Evolutionary conservation across 305 asterid genomes (phyloP).

Genomic region (Fraxinus greggii): DNA sequence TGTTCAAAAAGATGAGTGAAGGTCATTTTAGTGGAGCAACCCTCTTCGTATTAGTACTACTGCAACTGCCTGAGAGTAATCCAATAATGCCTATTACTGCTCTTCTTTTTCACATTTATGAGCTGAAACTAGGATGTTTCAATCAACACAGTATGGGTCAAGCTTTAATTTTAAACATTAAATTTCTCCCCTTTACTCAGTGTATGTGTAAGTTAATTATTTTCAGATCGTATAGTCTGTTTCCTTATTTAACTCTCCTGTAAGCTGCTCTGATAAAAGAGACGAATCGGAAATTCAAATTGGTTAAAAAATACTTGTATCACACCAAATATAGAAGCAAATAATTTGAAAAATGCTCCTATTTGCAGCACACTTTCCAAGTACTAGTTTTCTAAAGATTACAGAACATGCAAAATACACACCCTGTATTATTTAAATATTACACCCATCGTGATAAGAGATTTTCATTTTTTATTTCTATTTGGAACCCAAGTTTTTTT

Average conservation of each 20-base stretch:
- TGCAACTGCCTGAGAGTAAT: neutral
- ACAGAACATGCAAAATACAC: neutral
- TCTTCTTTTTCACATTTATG: conserved; percentile 6
- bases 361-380: neutral
- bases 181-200: neutral
- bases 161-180: neutral
- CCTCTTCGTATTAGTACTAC: conserved; percentile 9
- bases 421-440: neutral
- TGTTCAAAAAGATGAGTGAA: neutral
- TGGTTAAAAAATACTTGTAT: neutral
- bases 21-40: conserved; percentile 7
- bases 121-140: conserved; percentile 1
- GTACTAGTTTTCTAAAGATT: neutral
- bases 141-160: conserved; percentile 3
- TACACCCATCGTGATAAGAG: neutral
- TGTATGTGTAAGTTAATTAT: neutral
- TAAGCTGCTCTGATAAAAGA: neutral
- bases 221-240: neutral
- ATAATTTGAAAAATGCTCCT: neutral
- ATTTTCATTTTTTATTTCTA: neutral
- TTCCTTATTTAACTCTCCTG: neutral
- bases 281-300: neutral
- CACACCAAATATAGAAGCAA: neutral
- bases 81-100: neutral
- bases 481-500: neutral